A percentile compares a stretch with the other conserved stretches of the same genome.
phyloP scores from a whole-genome alignment of 306 rosid genomes.

The Gillenia trifoliata region DNA sequence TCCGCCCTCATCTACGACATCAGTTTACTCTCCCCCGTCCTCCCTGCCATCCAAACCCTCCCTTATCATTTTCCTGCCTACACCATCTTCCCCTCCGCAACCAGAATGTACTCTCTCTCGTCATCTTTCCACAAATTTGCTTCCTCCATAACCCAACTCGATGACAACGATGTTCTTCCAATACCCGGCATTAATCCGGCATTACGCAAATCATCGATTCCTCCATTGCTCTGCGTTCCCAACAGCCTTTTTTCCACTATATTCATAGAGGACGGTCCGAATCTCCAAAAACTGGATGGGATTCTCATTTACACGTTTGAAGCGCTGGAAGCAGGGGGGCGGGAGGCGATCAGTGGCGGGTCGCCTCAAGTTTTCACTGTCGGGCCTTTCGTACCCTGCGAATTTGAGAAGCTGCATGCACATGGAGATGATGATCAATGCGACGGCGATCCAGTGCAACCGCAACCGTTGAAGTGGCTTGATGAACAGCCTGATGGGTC shows the following conservation, averaged over 20 bases:
- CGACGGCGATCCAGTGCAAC: not conserved
- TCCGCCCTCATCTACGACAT: slow-evolving; percentile 44
- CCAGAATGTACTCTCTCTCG: slow-evolving; percentile 39
- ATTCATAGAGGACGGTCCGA: slow-evolving; percentile 22
- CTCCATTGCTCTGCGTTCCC: slow-evolving; percentile 28
- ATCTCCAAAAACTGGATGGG: slow-evolving; percentile 31
- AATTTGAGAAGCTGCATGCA: slow-evolving; percentile 28
- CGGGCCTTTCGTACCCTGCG: slow-evolving; percentile 51
- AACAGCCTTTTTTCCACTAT: slow-evolving; percentile 9
- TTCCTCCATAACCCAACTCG: not conserved
- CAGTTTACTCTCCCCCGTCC: slow-evolving; percentile 30
- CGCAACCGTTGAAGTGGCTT: slow-evolving; percentile 30
- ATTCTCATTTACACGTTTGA: slow-evolving; percentile 43
- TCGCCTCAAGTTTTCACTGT: slow-evolving; percentile 35
- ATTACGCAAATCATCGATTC: slow-evolving; percentile 40
- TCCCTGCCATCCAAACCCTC: slow-evolving; percentile 17
- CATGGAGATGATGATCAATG: not conserved
- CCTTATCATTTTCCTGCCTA: slow-evolving; percentile 28
- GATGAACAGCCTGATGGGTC: slow-evolving; percentile 33
- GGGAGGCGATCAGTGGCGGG: slow-evolving; percentile 28
- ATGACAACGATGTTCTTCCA: not conserved
- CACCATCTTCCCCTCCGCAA: slow-evolving; percentile 36
- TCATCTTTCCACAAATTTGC: slow-evolving; percentile 19
- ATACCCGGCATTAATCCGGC: slow-evolving; percentile 33
- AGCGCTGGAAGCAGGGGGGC: slow-evolving; percentile 27